Evolutionary conservation across 345 rosid species (phyloP).

Genomic region (Reutealis trisperma): DNA sequence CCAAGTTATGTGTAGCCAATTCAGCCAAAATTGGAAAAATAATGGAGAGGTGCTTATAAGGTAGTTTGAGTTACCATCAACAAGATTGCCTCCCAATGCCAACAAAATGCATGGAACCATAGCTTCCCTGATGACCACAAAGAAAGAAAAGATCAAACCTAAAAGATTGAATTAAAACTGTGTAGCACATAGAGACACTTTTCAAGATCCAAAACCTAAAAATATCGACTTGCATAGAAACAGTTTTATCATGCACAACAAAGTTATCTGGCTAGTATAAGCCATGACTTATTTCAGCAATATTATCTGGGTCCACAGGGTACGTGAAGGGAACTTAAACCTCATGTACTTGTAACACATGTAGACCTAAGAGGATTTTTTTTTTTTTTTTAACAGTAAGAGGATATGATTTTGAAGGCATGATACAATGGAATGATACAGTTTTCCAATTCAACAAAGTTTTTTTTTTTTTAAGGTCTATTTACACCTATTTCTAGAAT

Average conservation of each 20-base stretch:
- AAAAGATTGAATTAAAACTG: background rate
- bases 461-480: too few relatives aligned
- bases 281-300: background rate
- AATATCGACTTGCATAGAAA: background rate
- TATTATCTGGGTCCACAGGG: background rate
- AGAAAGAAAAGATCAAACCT: slow-evolving; percentile 2
- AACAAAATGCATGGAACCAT: slow-evolving; percentile 96
- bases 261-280: background rate
- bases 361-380: too few relatives aligned
- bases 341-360: background rate
- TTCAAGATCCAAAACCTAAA: slow-evolving; percentile 5
- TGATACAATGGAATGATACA: background rate
- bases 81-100: slow-evolving; percentile 95
- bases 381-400: too few relatives aligned
- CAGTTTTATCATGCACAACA: background rate
- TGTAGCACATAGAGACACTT: background rate
- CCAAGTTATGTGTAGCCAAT: background rate
- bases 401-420: background rate
- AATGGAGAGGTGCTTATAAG: background rate
- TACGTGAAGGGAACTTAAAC: background rate
- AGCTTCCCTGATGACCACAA: slow-evolving; percentile 65
- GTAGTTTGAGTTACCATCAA: slow-evolving; percentile 61
- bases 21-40: background rate
- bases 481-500: background rate
- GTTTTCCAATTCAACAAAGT: background rate